Evolutionary conservation across 257 asterid species (phyloP).

Genomic region (Fraxinus americana): DNA sequence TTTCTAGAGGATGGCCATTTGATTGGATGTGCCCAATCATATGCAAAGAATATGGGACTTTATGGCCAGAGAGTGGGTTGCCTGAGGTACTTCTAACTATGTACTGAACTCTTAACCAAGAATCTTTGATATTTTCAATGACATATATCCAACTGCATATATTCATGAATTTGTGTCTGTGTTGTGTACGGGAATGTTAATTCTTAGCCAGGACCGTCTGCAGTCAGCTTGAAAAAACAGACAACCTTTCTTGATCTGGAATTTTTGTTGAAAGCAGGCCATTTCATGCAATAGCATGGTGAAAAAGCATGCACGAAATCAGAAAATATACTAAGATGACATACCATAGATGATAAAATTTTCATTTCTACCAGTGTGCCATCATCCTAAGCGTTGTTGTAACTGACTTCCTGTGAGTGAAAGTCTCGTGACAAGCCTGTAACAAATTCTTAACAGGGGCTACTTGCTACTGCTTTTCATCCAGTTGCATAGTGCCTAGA

Average conservation of each 20-base stretch:
- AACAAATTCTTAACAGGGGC: not conserved
- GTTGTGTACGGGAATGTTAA: not conserved
- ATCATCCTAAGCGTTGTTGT: not conserved
- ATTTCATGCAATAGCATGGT: not conserved
- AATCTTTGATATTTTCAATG: not conserved
- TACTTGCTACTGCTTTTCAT: not conserved
- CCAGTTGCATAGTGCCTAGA: not conserved
- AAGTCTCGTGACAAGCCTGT: not conserved
- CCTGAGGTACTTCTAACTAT: constrained; percentile 58
- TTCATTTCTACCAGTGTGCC: not conserved
- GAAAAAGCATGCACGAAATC: not conserved
- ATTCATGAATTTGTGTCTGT: not conserved
- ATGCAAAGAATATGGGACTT: constrained; percentile 99
- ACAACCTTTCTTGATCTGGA: not conserved
- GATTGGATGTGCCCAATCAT: constrained; percentile 96
- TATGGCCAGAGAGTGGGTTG: constrained; percentile 99
- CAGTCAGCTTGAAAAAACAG: not conserved
- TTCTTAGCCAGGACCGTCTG: not conserved
- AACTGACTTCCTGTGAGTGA: not conserved
- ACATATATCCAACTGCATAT: not conserved
- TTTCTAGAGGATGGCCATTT: constrained; percentile 93
- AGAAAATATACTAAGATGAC: not conserved
- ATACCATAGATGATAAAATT: not conserved
- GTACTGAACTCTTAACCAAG: constrained; percentile 10
- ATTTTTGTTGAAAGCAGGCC: not conserved